Percentiles rank a stretch among this genome's conserved stretches.
Evolutionary conservation across 495 filamentous ascomycete genomes (phyloP).

Genomic region (Tuber umbilicatum): DNA sequence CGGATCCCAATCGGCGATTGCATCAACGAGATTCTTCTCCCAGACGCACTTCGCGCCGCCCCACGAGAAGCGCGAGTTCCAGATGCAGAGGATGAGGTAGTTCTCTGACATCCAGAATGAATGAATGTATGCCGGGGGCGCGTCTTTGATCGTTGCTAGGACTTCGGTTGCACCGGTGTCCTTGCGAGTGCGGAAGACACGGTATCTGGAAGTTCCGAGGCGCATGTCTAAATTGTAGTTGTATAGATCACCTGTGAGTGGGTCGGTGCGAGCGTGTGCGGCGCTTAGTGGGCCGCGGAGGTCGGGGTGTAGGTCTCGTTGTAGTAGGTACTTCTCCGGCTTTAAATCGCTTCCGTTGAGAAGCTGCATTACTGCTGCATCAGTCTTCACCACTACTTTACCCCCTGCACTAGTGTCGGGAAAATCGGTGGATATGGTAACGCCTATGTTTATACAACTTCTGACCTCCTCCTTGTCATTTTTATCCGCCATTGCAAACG

Average conservation of each 20-base stretch:
- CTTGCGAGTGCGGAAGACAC: constrained; percentile 56
- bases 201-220: constrained; percentile 48
- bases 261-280: constrained; percentile 62
- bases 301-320: constrained; percentile 55
- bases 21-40: constrained; percentile 52
- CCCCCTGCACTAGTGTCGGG: constrained; percentile 46
- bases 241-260: constrained; percentile 61
- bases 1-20: constrained; percentile 48
- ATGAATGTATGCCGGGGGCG: constrained; percentile 59
- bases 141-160: constrained; percentile 55
- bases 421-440: constrained; percentile 54
- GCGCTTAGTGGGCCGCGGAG: constrained; percentile 56
- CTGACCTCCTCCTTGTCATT: constrained; percentile 31
- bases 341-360: constrained; percentile 62
- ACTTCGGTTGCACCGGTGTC: constrained; percentile 58
- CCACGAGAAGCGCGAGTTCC: constrained; percentile 49
- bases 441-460: constrained; percentile 50
- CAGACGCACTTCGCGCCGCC: constrained; percentile 49
- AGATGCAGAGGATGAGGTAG: constrained; percentile 60
- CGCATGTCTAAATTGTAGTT: constrained; percentile 61
- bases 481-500: constrained; percentile 13
- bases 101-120: constrained; percentile 60
- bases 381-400: constrained; percentile 54
- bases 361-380: constrained; percentile 51
- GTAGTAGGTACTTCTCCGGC: constrained; percentile 53